Evolutionary conservation across 805 yeast species (phyloP).

Genomic region (Starmerella stigmatis): DNA sequence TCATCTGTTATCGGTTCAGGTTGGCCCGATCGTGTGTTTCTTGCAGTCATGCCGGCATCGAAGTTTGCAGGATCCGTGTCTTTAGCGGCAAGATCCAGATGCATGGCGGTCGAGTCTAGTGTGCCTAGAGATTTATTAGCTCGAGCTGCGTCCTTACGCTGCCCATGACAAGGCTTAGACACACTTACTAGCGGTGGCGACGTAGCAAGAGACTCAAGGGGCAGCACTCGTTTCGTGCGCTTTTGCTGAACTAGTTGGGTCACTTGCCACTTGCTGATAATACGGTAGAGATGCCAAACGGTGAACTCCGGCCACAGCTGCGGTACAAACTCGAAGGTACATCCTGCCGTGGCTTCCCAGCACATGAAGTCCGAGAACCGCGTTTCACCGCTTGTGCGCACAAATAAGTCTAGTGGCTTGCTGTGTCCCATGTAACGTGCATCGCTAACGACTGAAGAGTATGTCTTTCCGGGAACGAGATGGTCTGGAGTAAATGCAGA

Average conservation of each 20-base stretch:
- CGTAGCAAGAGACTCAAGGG: constrained; percentile 10
- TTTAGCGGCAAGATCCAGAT: no score
- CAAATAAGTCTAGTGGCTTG: constrained; percentile 71
- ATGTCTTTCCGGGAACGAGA: constrained; percentile 26
- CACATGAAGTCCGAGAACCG: constrained; percentile 81
- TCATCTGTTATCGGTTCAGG: no score
- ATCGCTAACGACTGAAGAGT: constrained; percentile 11
- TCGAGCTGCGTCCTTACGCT: background rate
- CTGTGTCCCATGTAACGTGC: constrained; percentile 56
- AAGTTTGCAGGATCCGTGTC: no score
- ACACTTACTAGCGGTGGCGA: constrained; percentile 25
- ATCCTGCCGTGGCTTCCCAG: constrained; percentile 61
- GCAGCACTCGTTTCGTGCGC: background rate
- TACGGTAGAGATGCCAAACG: constrained; percentile 59
- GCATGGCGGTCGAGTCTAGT: no score
- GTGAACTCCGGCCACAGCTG: constrained; percentile 86
- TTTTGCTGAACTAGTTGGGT: background rate
- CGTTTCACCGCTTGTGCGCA: constrained; percentile 83
- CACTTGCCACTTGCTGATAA: constrained; percentile 60
- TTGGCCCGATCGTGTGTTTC: no score
- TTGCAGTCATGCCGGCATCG: no score
- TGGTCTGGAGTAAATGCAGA: background rate
- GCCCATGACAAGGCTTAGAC: background rate
- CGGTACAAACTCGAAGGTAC: constrained; percentile 63
- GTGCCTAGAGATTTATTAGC: background rate